These are phyloP conservation scores for Penicillium herquei DNA, from an alignment of 495 filamentous ascomycete species.

Conservation along the genomic window DNA sequence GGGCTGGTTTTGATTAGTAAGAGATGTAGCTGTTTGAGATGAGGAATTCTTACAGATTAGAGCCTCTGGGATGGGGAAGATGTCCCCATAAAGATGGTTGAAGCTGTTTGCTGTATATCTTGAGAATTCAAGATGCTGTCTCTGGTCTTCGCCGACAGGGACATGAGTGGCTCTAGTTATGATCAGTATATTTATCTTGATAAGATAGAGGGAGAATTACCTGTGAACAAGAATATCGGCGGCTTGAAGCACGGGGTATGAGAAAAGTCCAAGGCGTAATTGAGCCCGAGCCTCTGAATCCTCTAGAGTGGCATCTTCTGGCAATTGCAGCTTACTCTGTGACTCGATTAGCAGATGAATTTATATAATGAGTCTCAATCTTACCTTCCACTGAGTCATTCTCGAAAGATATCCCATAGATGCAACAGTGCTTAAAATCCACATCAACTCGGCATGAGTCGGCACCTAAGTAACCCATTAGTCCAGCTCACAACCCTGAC, in stretches of 20 bases:
- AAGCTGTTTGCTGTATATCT: slow-evolving; percentile 81
- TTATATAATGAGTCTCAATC: slow-evolving; percentile 9
- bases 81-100: slow-evolving; percentile 64
- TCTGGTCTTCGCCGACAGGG: slow-evolving; percentile 91
- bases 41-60: slow-evolving; percentile 60
- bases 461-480: slow-evolving; percentile 51
- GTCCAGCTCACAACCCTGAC: no score
- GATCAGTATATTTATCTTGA: neutral
- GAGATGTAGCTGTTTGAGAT: no score
- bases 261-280: slow-evolving; percentile 88
- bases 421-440: slow-evolving; percentile 89
- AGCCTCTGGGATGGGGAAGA: slow-evolving; percentile 70
- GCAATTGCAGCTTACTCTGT: slow-evolving; percentile 68
- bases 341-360: slow-evolving; percentile 9
- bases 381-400: slow-evolving; percentile 98
- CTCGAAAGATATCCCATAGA: slow-evolving; percentile 84
- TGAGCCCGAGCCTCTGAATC: slow-evolving; percentile 51
- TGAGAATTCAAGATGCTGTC: slow-evolving; percentile 90
- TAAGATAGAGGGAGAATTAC: slow-evolving; percentile 31
- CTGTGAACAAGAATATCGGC: slow-evolving; percentile 89
- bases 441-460: slow-evolving; percentile 85
- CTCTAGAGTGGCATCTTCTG: slow-evolving; percentile 52
- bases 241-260: slow-evolving; percentile 93
- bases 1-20: slow-evolving; percentile 44
- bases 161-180: slow-evolving; percentile 77